A percentile compares a stretch with the other conserved stretches of the same genome.
Conservation (phyloP, 305 asterid species). For the Fraxinus baroniana region DNA sequence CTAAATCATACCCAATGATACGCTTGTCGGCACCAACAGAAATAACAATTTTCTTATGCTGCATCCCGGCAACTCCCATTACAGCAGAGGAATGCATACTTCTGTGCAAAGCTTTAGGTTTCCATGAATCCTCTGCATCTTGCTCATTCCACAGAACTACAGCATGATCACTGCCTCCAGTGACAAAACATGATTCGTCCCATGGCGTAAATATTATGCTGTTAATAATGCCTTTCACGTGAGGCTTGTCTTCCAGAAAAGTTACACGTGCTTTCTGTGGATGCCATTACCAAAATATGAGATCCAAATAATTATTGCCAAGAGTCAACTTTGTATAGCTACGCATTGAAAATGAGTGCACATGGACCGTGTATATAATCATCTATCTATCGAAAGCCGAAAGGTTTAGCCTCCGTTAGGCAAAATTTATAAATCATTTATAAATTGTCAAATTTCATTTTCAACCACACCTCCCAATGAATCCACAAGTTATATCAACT, state of each 20-base stretch:
- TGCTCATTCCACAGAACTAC: conserved; percentile 77
- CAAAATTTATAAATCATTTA: background rate
- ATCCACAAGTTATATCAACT: background rate
- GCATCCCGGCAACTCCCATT: conserved; percentile 93
- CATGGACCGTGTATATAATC: background rate
- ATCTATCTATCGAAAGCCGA: background rate
- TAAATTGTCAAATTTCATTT: background rate
- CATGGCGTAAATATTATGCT: conserved; percentile 85
- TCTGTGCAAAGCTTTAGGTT: conserved; percentile 59
- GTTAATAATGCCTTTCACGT: conserved; percentile 78
- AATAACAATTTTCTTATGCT: conserved; percentile 66
- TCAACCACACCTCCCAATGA: background rate
- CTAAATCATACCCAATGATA: conserved; percentile 61
- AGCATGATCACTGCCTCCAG: conserved; percentile 94
- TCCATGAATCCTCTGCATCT: conserved; percentile 67
- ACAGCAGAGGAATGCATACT: conserved; percentile 80
- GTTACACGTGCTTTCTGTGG: conserved; percentile 55
- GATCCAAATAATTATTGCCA: conserved; percentile 15
- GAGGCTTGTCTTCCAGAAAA: conserved; percentile 79
- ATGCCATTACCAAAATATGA: conserved; percentile 16
- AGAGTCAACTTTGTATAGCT: background rate
- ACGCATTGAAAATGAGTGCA: background rate
- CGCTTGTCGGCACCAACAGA: conserved; percentile 94
- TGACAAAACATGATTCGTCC: conserved; percentile 69
- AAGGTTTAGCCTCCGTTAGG: background rate